Base-by-base conservation (phyloP, 2,329 filamentous ascomycete genomes). In the Cytospora paraplurivora region DNA sequence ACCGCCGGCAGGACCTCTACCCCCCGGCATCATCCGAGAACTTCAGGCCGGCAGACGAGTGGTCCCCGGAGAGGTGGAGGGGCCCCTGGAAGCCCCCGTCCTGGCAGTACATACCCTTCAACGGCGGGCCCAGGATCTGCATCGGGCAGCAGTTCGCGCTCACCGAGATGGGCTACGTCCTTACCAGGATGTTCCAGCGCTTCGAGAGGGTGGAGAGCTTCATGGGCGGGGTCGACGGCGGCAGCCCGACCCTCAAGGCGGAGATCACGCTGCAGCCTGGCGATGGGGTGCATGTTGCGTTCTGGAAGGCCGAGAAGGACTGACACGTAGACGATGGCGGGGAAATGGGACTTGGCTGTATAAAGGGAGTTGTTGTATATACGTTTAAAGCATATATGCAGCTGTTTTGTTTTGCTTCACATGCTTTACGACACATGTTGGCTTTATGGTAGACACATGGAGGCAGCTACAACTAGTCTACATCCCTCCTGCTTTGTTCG, bases 111-210 rank as follows among this genome's bases (percentile, higher is more conserved):
- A 82, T 92, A 50, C 89, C 90, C 4, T 92, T 92, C 75, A 92
- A 91, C 72, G 88, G 88, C 12, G 89, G 89, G 1, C 87, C 89
- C 51, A 79, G 90, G 37, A 89, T 91, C 71, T 91, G 90, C 75
- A 85, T 93, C 64, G 89, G 90, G 1, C 89, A 94, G 80, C 89
- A 94, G 74, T 94, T 93, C 73, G 91, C 91, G 15, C 76, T 93
- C 54, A 92, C 89, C 0, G 89, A 93, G 79, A 90, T 90, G 79
- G 79, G 79, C 35, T 93, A 93, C 72, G 87, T 89, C 11, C 81
- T 92, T 65, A 87, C 88, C 34, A 80, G 91, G 52, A 71, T 94
- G 68, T 85, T 93, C 71, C 91, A 94, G 78, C 81, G 82, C 32
- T 95, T 89, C 72, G 85, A 87, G 61, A 76, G 80, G 12, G 78